These are phyloP conservation scores for Diaporthe sp. DNA, from an alignment of 2,329 filamentous ascomycete species.

Conservation along the genomic window DNA sequence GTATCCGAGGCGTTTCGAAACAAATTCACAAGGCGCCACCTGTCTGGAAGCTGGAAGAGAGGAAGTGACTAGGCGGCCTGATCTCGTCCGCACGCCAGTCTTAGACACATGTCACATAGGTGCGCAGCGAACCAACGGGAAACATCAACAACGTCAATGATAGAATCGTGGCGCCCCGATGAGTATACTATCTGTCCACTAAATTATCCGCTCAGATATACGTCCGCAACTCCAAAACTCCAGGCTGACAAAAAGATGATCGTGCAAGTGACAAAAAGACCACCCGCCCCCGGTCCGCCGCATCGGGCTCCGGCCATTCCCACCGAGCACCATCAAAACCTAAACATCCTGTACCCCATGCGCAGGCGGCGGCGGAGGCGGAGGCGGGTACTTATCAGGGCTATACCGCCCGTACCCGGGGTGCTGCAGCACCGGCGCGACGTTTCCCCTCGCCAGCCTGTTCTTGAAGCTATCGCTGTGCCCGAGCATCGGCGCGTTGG, in stretches of 20 bases:
- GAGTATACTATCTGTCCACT: too few relatives aligned
- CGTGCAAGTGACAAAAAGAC: not conserved
- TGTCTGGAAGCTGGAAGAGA: too few relatives aligned
- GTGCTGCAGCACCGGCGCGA: conserved; percentile 59
- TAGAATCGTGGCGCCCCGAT: not conserved
- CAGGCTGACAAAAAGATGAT: conserved; percentile 19
- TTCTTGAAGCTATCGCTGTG: conserved; percentile 35
- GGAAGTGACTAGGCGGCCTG: too few relatives aligned
- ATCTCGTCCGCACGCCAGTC: too few relatives aligned
- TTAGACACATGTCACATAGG: too few relatives aligned
- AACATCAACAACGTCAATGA: not conserved
- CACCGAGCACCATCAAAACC: conserved; percentile 37
- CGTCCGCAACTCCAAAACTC: conserved; percentile 26
- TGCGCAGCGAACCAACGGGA: too few relatives aligned
- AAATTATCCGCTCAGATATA: not conserved
- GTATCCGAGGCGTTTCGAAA: too few relatives aligned
- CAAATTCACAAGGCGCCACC: too few relatives aligned
- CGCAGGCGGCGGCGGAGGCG: conserved; percentile 34
- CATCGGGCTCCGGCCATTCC: not conserved
- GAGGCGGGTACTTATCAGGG: conserved; percentile 39
- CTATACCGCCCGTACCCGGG: conserved; percentile 59
- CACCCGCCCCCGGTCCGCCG: not conserved
- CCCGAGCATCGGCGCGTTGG: conserved; percentile 19
- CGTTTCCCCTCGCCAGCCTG: conserved; percentile 43
- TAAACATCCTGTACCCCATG: conserved; percentile 38